Percentiles rank a stretch among this genome's conserved stretches.
These are phyloP conservation scores for Ophiostoma australiae DNA, from an alignment of 2,329 filamentous ascomycete genomes.

Conservation along the genomic window DNA sequence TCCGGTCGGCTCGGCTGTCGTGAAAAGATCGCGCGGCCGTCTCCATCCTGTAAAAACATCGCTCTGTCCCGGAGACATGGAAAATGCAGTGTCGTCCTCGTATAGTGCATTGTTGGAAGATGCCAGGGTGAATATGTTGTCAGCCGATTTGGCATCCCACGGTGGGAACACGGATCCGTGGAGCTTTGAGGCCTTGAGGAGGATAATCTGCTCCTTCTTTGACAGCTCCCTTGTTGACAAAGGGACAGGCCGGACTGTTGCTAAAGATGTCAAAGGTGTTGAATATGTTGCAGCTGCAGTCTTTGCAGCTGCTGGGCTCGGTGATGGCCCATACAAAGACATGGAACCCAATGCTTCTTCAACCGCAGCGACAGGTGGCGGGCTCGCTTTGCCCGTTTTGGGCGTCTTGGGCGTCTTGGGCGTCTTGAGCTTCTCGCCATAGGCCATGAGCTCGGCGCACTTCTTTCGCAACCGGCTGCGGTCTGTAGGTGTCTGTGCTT, in stretches of 20 bases:
- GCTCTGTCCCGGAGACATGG: slow-evolving; percentile 68
- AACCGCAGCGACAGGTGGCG: neutral
- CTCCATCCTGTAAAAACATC: slow-evolving; percentile 81
- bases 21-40: slow-evolving; percentile 64
- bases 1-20: slow-evolving; percentile 25
- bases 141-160: slow-evolving; percentile 63
- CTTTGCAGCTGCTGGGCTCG: neutral
- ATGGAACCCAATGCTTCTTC: neutral
- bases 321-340: neutral
- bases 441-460: slow-evolving; percentile 63
- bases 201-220: slow-evolving; percentile 67
- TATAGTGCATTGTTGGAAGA: slow-evolving; percentile 50
- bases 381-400: neutral
- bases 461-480: slow-evolving; percentile 62
- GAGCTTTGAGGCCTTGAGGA: slow-evolving; percentile 71
- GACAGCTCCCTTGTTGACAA: slow-evolving; percentile 56
- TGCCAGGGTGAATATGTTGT: slow-evolving; percentile 56
- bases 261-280: neutral
- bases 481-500: slow-evolving; percentile 57
- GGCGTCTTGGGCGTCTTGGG: no score
- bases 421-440: slow-evolving; percentile 71
- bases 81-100: slow-evolving; percentile 61
- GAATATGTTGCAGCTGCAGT: neutral
- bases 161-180: slow-evolving; percentile 80
- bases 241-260: slow-evolving; percentile 31